Percentiles rank a stretch among this genome's conserved stretches.
Conservation (phyloP, 352 stramenopile genomes). For the Globisporangium echinulatum region DNA sequence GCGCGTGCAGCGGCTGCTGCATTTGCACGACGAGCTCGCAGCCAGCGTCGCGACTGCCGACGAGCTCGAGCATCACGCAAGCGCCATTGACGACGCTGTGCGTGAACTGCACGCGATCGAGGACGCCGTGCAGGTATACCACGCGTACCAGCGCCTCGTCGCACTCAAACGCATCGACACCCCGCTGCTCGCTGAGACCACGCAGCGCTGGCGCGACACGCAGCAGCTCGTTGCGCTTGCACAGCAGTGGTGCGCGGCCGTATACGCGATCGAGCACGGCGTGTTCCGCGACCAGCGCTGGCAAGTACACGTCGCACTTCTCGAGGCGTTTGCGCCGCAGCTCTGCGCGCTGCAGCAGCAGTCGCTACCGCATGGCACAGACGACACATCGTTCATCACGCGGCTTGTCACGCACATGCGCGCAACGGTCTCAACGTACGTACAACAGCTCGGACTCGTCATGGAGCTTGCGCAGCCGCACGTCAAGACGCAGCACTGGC, state of each 20-base stretch:
- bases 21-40: constrained; percentile 44
- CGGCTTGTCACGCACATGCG: constrained; percentile 35
- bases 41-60: constrained; percentile 35
- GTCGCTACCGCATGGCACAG: neutral
- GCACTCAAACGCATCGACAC: constrained; percentile 57
- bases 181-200: constrained; percentile 34
- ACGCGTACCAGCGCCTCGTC: constrained; percentile 68
- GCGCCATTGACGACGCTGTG: constrained; percentile 41
- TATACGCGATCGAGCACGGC: constrained; percentile 52
- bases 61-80: constrained; percentile 51
- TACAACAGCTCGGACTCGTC: constrained; percentile 39
- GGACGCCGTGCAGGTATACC: constrained; percentile 47
- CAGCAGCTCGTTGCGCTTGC: constrained; percentile 49
- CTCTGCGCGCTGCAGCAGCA: constrained; percentile 28
- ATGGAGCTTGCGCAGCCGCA: constrained; percentile 43
- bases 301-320: constrained; percentile 26
- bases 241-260: constrained; percentile 34
- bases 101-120: constrained; percentile 41
- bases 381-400: constrained; percentile 18
- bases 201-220: constrained; percentile 40
- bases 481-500: constrained; percentile 54
- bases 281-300: constrained; percentile 67
- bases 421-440: constrained; percentile 27
- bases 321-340: constrained; percentile 27
- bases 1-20: constrained; percentile 43